These are phyloP conservation scores for Dicorynia guianensis DNA, from an alignment of 306 rosid genomes.

Conservation along the genomic window DNA sequence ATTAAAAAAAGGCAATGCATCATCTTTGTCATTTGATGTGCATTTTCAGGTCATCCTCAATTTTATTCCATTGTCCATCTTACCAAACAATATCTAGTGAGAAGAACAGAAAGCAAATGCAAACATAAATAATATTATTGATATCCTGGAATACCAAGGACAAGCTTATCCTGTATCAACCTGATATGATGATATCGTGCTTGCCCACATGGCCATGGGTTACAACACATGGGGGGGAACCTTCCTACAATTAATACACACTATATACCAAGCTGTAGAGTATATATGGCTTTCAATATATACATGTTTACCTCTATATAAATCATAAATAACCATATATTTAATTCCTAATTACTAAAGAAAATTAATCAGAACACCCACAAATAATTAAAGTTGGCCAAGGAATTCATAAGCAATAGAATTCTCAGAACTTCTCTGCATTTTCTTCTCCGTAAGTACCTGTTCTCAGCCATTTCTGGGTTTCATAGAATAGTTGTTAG, in stretches of 20 bases:
- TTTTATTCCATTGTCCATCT: conserved; percentile 3
- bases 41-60: not conserved
- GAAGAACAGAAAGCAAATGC: conserved; percentile 11
- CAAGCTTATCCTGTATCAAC: conserved; percentile 48
- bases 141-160: conserved; percentile 44
- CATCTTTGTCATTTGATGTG: not conserved
- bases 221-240: conserved; percentile 56
- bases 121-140: conserved; percentile 26
- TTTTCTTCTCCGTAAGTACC: conserved; percentile 18
- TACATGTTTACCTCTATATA: conserved; percentile 55
- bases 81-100: not conserved
- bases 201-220: conserved; percentile 45
- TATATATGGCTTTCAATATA: conserved; percentile 48
- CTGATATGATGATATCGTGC: conserved; percentile 43
- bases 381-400: conserved; percentile 29
- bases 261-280: conserved; percentile 34
- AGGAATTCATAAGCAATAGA: conserved; percentile 36
- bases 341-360: conserved; percentile 62
- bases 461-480: conserved; percentile 56
- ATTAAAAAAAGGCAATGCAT: no score
- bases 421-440: conserved; percentile 33
- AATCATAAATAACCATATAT: conserved; percentile 35
- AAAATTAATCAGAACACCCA: conserved; percentile 33
- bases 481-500: conserved; percentile 55
- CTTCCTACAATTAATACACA: conserved; percentile 45